These are phyloP conservation scores for Fraxinus pennsylvanica DNA, from an alignment of 257 asterid genomes.

Conservation along the genomic window DNA sequence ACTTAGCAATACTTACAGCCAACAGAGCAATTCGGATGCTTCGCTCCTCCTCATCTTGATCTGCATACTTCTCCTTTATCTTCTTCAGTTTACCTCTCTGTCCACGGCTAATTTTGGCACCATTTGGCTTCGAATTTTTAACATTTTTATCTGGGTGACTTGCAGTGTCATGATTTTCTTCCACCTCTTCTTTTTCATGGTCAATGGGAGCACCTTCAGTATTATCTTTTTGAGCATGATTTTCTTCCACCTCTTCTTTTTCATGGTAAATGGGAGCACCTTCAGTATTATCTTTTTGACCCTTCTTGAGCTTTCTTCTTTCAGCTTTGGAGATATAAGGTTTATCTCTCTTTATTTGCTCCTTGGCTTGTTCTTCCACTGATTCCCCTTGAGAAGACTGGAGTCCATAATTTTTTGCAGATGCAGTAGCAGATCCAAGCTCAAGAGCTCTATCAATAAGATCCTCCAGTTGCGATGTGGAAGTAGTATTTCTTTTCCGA, in stretches of 20 bases:
- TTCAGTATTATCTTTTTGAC: slow-evolving; percentile 49
- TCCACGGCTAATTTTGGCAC: slow-evolving; percentile 80
- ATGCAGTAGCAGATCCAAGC: slow-evolving; percentile 75
- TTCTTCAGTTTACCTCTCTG: slow-evolving; percentile 89
- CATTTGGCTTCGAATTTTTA: slow-evolving; percentile 41
- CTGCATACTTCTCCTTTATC: slow-evolving; percentile 96
- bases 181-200: slow-evolving; percentile 38
- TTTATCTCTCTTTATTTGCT: slow-evolving; percentile 62
- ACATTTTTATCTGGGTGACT: slow-evolving; percentile 38
- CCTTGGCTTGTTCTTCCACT: slow-evolving; percentile 39
- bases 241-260: slow-evolving; percentile 40
- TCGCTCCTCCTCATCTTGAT: slow-evolving; percentile 97
- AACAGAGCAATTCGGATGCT: slow-evolving; percentile 78
- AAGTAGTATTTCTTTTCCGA: slow-evolving; percentile 39
- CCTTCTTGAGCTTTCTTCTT: slow-evolving; percentile 93
- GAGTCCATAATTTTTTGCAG: slow-evolving; percentile 60
- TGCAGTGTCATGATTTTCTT: slow-evolving; percentile 34
- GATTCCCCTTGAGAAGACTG: slow-evolving; percentile 48
- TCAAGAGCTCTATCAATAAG: slow-evolving; percentile 91
- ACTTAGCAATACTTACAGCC: slow-evolving; percentile 56
- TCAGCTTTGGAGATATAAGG: slow-evolving; percentile 89
- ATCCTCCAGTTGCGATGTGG: slow-evolving; percentile 69
- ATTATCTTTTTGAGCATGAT: slow-evolving; percentile 48
- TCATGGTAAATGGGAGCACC: slow-evolving; percentile 36
- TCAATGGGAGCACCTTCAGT: slow-evolving; percentile 31